These are phyloP conservation scores for Lasiodiplodia sp. DNA, from an alignment of 2,329 filamentous ascomycete genomes.

Conservation along the genomic window DNA sequence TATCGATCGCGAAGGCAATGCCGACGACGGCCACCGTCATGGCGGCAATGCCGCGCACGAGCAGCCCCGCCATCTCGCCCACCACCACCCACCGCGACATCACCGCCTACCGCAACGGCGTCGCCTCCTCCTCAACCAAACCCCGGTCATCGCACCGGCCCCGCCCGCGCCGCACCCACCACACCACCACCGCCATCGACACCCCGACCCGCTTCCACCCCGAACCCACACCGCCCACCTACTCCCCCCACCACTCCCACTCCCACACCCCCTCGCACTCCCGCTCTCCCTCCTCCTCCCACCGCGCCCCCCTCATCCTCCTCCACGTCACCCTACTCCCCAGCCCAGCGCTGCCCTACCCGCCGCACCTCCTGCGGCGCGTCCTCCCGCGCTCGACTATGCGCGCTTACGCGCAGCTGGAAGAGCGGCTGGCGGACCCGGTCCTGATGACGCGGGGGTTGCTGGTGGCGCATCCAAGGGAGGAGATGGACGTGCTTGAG, in stretches of 20 bases:
- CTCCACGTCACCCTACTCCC: conserved; percentile 80
- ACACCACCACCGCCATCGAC: background rate
- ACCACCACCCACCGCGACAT: background rate
- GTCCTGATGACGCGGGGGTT: conserved; percentile 74
- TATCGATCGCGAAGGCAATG: background rate
- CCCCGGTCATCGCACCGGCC: background rate
- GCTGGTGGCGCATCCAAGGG: conserved; percentile 77
- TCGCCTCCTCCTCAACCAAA: background rate
- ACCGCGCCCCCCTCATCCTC: conserved; percentile 69
- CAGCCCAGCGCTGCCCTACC: conserved; percentile 68
- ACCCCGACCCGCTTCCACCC: conserved; percentile 2
- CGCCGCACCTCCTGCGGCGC: conserved; percentile 52
- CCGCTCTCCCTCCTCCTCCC: background rate
- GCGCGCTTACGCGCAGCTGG: conserved; percentile 65
- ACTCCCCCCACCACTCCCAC: background rate
- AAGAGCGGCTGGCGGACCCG: conserved; percentile 75
- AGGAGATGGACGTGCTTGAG: conserved; percentile 81
- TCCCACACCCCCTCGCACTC: background rate
- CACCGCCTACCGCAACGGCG: background rate
- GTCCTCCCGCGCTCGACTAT: conserved; percentile 63
- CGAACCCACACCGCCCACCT: background rate
- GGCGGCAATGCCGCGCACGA: background rate
- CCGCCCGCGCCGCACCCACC: background rate
- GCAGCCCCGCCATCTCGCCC: conserved; percentile 15
- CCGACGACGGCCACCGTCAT: no score